A percentile compares a stretch with the other conserved stretches of the same genome.
Conservation (phyloP, 2,329 filamentous ascomycete genomes). For the Ophiostoma perfectum region DNA sequence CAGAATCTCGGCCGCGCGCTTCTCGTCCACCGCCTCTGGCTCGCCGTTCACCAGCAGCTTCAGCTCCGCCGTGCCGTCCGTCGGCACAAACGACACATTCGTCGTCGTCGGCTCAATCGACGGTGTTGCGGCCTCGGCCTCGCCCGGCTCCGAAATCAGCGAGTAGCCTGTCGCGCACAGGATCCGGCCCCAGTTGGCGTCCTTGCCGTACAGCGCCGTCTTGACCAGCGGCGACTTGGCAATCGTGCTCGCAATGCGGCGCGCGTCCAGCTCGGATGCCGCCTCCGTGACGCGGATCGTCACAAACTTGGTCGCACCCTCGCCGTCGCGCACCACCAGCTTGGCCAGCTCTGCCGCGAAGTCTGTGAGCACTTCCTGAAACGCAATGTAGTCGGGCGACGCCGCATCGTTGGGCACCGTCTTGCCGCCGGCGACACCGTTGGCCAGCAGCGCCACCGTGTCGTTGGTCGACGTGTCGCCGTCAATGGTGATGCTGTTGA, state of each 20-base stretch:
- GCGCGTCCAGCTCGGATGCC: slow-evolving; percentile 62
- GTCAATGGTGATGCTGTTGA: slow-evolving; percentile 96
- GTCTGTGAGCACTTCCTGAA: slow-evolving; percentile 64
- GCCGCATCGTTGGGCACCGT: slow-evolving; percentile 54
- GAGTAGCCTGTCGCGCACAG: slow-evolving; percentile 89
- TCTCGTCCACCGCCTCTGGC: slow-evolving; percentile 73
- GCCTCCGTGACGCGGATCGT: slow-evolving; percentile 79
- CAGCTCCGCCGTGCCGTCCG: slow-evolving; percentile 69
- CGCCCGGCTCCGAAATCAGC: slow-evolving; percentile 54
- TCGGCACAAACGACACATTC: slow-evolving; percentile 71
- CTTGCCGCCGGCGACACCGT: slow-evolving; percentile 77
- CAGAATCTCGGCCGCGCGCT: slow-evolving; percentile 69
- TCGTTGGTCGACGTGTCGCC: slow-evolving; percentile 98
- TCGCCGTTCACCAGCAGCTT: slow-evolving; percentile 74
- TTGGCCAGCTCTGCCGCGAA: slow-evolving; percentile 84
- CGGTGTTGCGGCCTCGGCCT: slow-evolving; percentile 51
- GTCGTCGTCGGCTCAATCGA: slow-evolving; percentile 62
- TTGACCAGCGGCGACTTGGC: slow-evolving; percentile 91
- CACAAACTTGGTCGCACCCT: slow-evolving; percentile 97
- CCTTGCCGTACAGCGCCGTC: slow-evolving; percentile 92
- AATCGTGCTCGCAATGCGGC: slow-evolving; percentile 78
- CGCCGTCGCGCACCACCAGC: slow-evolving; percentile 90
- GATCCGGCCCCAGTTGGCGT: slow-evolving; percentile 98
- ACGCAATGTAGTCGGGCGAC: slow-evolving; percentile 61
- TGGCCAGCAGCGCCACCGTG: slow-evolving; percentile 89